phyloP scores from a whole-genome alignment of 495 filamentous ascomycete species.

The Tuber calosporum region DNA sequence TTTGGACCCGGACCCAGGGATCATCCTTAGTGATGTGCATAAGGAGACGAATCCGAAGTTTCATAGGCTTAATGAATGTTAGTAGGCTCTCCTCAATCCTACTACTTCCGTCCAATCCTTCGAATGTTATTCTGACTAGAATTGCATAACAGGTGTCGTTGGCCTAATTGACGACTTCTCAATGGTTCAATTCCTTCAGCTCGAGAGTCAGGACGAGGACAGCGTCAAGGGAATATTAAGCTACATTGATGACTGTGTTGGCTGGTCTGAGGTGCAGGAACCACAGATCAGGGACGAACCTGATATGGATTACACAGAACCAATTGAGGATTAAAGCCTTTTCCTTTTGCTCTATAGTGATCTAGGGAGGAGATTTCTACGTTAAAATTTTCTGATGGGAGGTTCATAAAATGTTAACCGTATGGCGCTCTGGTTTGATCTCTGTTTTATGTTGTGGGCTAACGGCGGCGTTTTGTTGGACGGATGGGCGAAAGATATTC shows the following conservation, averaged over 20 bases:
- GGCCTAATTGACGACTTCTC: constrained; percentile 91
- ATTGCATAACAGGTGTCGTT: constrained; percentile 58
- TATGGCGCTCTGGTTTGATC: neutral
- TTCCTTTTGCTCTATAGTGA: neutral
- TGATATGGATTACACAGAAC: constrained; percentile 58
- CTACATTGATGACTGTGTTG: constrained; percentile 94
- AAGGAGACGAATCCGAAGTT: constrained; percentile 41
- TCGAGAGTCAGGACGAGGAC: constrained; percentile 88
- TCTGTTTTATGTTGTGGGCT: neutral
- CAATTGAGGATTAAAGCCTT: constrained; percentile 31
- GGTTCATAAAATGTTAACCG: neutral
- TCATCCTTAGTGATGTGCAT: constrained; percentile 39
- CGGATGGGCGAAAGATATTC: neutral
- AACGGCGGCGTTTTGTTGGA: neutral
- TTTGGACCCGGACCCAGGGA: constrained; percentile 67
- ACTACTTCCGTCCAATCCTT: neutral
- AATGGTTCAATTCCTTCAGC: constrained; percentile 88
- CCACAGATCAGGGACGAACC: constrained; percentile 75
- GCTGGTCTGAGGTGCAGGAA: constrained; percentile 94
- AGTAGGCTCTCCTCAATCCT: neutral
- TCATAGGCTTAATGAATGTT: constrained; percentile 41
- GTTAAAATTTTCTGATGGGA: neutral
- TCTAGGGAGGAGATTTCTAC: neutral
- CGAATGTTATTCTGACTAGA: neutral
- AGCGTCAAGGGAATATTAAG: constrained; percentile 85